Evolutionary conservation across 495 filamentous ascomycete genomes (phyloP), one percentile per base, ranked within the genome.

Genomic region (Neurospora sp.): DNA sequence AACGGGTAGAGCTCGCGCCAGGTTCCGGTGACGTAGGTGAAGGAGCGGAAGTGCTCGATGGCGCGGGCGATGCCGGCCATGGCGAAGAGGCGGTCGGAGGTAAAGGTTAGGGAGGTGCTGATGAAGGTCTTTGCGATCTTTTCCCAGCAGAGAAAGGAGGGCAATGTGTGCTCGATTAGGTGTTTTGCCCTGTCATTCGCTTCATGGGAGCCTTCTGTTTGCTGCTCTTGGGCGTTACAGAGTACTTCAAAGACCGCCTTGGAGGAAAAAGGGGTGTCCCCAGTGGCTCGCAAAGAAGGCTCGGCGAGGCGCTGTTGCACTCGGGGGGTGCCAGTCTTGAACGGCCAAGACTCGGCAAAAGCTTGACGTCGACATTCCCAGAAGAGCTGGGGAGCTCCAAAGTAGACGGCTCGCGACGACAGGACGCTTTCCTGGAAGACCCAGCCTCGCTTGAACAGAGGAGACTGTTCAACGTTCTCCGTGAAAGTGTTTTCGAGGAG

Each of bases 1-100:
- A 42, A 68, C 1, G 71, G 70, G 53, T 68, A 71, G 2, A 74
- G 70, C 59, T 74, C 73, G 2, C 53, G 41, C 77, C 75, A 78
- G 9, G 75, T 44, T 2, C 77, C 77, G 22, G 77, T 76, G 8
- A 74, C 71, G 42, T 78, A 78, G 0, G 71, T 71, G n/a, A 75
- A 72, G 65, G 53, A 69, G 27, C 41, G 69, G n/a, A 41, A 20
- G 16, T 69, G 69, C 42, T 71, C 41, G 42, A 77, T 75, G 40
- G 71, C 70, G 22, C 69, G 68, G 1, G 77, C 77, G 14, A 78
- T 71, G 27, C 75, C 77, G 40, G 77, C 74, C 8, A 78, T 70
- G 12, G 77, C 77, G 31, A 76, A 74, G 14, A 77, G 71, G 12
- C 72, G 70, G 53, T 78, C 77, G 20, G 42, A 74, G 31, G 72